These are phyloP conservation scores for Sporothrix pseudoabietina DNA, from an alignment of 2,329 filamentous ascomycete species.

Conservation along the genomic window DNA sequence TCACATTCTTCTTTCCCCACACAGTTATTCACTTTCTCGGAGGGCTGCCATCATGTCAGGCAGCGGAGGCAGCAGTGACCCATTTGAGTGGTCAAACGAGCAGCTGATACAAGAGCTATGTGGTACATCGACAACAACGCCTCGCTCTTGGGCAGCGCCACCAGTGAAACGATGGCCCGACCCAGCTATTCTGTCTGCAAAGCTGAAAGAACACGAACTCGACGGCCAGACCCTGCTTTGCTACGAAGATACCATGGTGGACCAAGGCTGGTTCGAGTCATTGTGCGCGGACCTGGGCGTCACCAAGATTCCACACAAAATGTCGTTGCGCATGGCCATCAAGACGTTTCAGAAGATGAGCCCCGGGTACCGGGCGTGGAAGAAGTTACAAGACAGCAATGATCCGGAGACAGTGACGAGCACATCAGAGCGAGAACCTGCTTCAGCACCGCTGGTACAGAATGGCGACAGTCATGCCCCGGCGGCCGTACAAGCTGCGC, in stretches of 20 bases:
- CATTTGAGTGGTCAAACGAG: constrained; percentile 72
- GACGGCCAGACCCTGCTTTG: constrained; percentile 67
- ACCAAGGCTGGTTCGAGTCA: constrained; percentile 47
- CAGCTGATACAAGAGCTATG: constrained; percentile 69
- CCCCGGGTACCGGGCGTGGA: constrained; percentile 48
- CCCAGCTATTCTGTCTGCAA: constrained; percentile 52
- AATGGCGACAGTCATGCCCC: neutral
- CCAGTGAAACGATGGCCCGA: constrained; percentile 52
- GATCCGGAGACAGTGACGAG: no score
- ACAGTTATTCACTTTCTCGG: neutral
- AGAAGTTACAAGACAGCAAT: constrained; percentile 34
- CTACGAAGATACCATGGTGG: constrained; percentile 50
- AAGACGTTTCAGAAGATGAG: constrained; percentile 57
- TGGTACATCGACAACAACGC: constrained; percentile 40
- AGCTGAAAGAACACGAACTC: constrained; percentile 63
- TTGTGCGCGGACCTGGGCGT: constrained; percentile 59
- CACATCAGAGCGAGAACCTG: neutral
- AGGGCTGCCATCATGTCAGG: constrained; percentile 27
- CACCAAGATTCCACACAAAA: constrained; percentile 58
- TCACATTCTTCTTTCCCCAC: neutral
- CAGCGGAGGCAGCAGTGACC: constrained; percentile 52
- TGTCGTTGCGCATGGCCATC: constrained; percentile 61
- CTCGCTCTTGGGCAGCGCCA: constrained; percentile 51
- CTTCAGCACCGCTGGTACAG: neutral
- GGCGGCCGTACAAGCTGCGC: neutral